Percentiles rank a stretch among this genome's conserved stretches.
phyloP scores from a whole-genome alignment of 768 basidiomycete genomes.

The Basidioascus undulatus region DNA sequence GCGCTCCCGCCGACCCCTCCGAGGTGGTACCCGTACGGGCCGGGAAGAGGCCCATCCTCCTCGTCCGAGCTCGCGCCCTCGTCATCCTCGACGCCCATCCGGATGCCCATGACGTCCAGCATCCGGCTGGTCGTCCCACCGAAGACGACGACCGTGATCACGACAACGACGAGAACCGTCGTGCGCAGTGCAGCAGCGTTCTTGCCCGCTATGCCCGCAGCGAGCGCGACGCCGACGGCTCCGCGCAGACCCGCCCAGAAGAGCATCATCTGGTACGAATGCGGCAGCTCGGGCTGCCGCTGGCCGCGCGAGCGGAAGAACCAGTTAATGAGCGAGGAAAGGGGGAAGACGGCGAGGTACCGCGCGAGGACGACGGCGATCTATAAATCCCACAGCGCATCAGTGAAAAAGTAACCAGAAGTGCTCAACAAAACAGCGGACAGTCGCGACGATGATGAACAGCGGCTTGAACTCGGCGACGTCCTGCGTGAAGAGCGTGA shows the following conservation, averaged over 20 bases:
- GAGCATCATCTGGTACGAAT: slow-evolving; percentile 98
- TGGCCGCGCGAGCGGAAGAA: slow-evolving; percentile 69
- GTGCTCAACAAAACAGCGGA: slow-evolving; percentile 2
- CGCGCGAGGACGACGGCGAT: slow-evolving; percentile 81
- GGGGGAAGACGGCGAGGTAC: slow-evolving; percentile 83
- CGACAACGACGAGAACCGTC: slow-evolving; percentile 85
- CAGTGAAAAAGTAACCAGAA: not conserved
- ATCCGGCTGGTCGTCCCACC: slow-evolving; percentile 93
- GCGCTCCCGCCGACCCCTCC: no score
- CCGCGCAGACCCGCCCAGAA: slow-evolving; percentile 96
- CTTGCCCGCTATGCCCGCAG: slow-evolving; percentile 80
- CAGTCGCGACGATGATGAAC: slow-evolving; percentile 75
- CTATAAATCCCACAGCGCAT: slow-evolving; percentile 11
- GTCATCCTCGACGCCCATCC: slow-evolving; percentile 85
- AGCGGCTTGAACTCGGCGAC: slow-evolving; percentile 69
- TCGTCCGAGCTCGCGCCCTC: slow-evolving; percentile 31
- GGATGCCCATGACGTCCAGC: slow-evolving; percentile 88
- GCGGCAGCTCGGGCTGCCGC: slow-evolving; percentile 54
- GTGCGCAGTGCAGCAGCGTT: slow-evolving; percentile 76
- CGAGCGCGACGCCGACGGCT: slow-evolving; percentile 91
- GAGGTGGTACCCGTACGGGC: not conserved
- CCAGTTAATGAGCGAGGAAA: slow-evolving; percentile 84
- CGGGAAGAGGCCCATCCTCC: slow-evolving; percentile 13
- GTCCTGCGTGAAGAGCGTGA: slow-evolving; percentile 84
- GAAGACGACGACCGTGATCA: slow-evolving; percentile 78